Evolutionary conservation across 495 filamentous ascomycete genomes (phyloP), one percentile per base, ranked within the genome.

Genomic region (Amphirosellinia nigrospora): DNA sequence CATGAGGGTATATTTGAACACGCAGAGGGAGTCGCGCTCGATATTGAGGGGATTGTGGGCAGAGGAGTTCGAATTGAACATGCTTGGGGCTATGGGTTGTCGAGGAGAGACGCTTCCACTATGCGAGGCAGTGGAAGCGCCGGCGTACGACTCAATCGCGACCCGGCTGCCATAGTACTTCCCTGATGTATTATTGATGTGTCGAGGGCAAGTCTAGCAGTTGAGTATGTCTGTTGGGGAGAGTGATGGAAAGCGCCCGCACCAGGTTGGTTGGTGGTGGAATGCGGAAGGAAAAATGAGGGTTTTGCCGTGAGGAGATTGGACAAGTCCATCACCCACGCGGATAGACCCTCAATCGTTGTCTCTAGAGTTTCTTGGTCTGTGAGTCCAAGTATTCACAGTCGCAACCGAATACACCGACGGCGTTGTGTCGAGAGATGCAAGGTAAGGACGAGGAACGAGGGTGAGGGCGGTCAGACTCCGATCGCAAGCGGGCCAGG

Each of bases 1-100:
- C 96, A 81, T 97, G 93, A 26, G 92, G 92, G 72, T 88, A 94
- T 56, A 99, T 98, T 60, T 93, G 90, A 39, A 99, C 94, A 74
- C 93, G 88, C 87, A 98, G 91, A 15, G 96, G 95, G 64, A 96
- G 87, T 71, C 94, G 89, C 73, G 91, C 93, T 69, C 89, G 87
- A 69, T 89, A 87, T 77, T 92, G 89, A 69, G 91, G 87, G 60
- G 88, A 88, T 63, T 92, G 87, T 69, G 89, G 86, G 76, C 93
- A 90, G 36, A 96, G 85, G 32, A 98, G 87, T 80, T 94, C 89
- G 79, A 99, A 99, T 75, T 90, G 83, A 79, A 97, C 89, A 73
- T 89, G 89, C 81, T 96, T 97, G 72, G 91, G 11, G 85, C 82
- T 36, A 78, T 56, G 50, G 78, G 70, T 71, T 87, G 80, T 74